Percentiles rank a stretch among this genome's conserved stretches.
These are phyloP conservation scores for Sarocladiaceae sp. DNA, from an alignment of 2,329 filamentous ascomycete species.

Conservation along the genomic window DNA sequence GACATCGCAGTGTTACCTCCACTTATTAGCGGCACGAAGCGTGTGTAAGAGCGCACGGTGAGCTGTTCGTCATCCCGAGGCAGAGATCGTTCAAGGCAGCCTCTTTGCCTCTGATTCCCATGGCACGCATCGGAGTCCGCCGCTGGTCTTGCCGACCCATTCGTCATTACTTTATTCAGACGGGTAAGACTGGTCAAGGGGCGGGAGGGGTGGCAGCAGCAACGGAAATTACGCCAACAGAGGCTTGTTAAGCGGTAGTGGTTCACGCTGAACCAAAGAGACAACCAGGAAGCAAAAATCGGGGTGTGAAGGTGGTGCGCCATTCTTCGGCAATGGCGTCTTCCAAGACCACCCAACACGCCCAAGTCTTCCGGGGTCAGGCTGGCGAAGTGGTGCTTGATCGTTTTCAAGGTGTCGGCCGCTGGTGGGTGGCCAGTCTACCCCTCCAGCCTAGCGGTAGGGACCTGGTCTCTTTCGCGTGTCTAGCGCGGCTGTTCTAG, in stretches of 20 bases:
- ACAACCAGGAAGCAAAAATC: conserved; percentile 3
- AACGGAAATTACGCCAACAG: neutral
- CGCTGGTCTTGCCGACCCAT: neutral
- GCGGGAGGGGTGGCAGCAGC: neutral
- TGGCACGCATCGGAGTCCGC: conserved; percentile 2
- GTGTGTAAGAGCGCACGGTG: too few species aligned
- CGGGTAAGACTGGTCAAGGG: neutral
- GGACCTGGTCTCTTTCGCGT: conserved; percentile 1
- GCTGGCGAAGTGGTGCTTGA: neutral
- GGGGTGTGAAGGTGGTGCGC: conserved; percentile 8
- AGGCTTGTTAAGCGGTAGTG: neutral
- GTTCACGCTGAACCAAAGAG: neutral
- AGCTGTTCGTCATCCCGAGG: conserved; percentile 3
- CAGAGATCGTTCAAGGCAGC: neutral
- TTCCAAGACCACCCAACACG: conserved; percentile 2
- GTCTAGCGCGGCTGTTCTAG: conserved; percentile 4
- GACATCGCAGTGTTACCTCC: too few species aligned
- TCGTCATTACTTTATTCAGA: conserved; percentile 7
- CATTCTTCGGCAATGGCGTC: conserved; percentile 9
- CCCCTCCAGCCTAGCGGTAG: too few species aligned
- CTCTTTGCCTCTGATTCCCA: neutral
- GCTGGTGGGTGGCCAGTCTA: neutral
- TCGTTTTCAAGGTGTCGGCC: neutral
- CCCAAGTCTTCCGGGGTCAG: conserved; percentile 6
- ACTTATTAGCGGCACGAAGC: too few species aligned